Conservation (phyloP, 257 asterid genomes). For the Rubia yunnanensis region DNA sequence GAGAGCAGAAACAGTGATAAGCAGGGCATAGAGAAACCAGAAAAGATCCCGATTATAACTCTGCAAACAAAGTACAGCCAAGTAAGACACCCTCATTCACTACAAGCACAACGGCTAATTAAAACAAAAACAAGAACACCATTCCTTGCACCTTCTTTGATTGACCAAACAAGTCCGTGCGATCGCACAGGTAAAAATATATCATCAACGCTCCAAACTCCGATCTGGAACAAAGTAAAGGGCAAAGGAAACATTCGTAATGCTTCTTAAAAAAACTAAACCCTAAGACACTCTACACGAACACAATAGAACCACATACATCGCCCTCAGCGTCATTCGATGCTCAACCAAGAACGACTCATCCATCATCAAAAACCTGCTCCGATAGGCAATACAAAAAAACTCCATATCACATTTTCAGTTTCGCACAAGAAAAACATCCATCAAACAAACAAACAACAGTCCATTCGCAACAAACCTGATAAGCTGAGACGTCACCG, state of each 20-base stretch:
- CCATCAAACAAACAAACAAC: constrained; percentile 39
- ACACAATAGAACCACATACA: constrained; percentile 22
- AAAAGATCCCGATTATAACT: constrained; percentile 91
- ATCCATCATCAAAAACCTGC: constrained; percentile 41
- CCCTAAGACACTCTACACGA: not conserved
- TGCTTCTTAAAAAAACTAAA: not conserved
- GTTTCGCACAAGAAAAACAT: constrained; percentile 43
- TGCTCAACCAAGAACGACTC: constrained; percentile 42
- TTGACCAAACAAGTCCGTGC: constrained; percentile 72
- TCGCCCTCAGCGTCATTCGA: constrained; percentile 35
- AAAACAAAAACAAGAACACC: constrained; percentile 16
- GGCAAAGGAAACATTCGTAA: constrained; percentile 1
- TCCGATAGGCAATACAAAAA: not conserved
- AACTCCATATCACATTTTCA: constrained; percentile 73
- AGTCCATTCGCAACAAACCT: constrained; percentile 73
- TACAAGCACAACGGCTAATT: constrained; percentile 9
- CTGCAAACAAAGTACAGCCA: constrained; percentile 37
- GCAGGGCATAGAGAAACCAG: constrained; percentile 67
- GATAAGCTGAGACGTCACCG: constrained; percentile 44
- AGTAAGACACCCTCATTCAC: not conserved
- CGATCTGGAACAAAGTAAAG: constrained; percentile 49
- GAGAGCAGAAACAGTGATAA: constrained; percentile 69
- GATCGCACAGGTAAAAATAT: constrained; percentile 83
- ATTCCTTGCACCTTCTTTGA: constrained; percentile 58
- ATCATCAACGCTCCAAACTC: constrained; percentile 79